These are phyloP conservation scores for Phylloporus arenicola DNA, from an alignment of 768 basidiomycete species.

Conservation along the genomic window DNA sequence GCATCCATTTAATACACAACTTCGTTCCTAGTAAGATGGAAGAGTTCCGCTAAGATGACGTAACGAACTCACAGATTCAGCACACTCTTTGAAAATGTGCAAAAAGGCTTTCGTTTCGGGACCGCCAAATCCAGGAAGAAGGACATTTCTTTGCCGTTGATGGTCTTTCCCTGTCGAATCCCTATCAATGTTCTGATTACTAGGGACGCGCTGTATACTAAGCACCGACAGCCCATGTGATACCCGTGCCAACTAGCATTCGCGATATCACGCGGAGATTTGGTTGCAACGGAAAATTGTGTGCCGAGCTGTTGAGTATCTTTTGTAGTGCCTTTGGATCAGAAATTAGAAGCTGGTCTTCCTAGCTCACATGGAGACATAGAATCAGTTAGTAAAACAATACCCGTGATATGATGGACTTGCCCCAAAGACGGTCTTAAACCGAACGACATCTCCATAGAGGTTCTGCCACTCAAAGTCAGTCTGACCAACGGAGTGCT, in stretches of 20 bases:
- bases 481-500: constrained; percentile 16
- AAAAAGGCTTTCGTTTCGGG: constrained; percentile 48
- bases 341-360: constrained; percentile 40
- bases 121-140: constrained; percentile 51
- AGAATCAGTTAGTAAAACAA: constrained; percentile 4
- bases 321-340: constrained; percentile 42
- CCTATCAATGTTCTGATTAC: too few species aligned
- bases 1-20: constrained; percentile 24
- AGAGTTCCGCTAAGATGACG: neutral
- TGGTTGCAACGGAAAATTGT: constrained; percentile 37
- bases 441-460: constrained; percentile 27
- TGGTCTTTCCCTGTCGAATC: constrained; percentile 35
- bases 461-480: constrained; percentile 28
- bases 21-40: constrained; percentile 23
- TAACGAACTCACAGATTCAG: constrained; percentile 17
- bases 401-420: neutral
- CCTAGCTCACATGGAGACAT: constrained; percentile 22
- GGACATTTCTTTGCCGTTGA: constrained; percentile 46
- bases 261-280: constrained; percentile 18
- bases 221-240: constrained; percentile 32
- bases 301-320: constrained; percentile 31
- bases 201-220: constrained; percentile 10
- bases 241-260: constrained; percentile 28
- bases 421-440: constrained; percentile 26
- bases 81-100: constrained; percentile 41